Percentiles rank a stretch among this genome's conserved stretches.
Evolutionary conservation across 352 stramenopile species (phyloP).

Genomic region (Globisporangium ultimum): DNA sequence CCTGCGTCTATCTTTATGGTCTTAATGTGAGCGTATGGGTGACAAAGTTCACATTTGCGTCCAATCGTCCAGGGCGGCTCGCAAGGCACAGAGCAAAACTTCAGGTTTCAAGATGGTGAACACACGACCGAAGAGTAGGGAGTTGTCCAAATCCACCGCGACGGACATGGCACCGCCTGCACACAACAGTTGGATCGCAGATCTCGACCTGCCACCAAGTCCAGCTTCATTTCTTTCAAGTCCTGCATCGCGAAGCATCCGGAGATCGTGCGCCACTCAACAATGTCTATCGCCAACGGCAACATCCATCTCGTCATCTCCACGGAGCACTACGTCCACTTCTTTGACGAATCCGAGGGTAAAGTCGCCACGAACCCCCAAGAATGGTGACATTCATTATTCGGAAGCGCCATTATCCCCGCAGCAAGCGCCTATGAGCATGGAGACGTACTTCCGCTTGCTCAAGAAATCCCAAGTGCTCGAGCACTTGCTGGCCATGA

Average conservation of each 20-base stretch:
- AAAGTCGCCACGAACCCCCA: not conserved
- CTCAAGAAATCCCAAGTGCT: conserved; percentile 69
- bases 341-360: not conserved
- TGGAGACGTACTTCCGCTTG: conserved; percentile 62
- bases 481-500: conserved; percentile 46
- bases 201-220: conserved; percentile 1
- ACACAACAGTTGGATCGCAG: not conserved
- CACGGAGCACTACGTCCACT: too few species aligned
- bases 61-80: too few species aligned
- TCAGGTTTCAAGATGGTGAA: too few species aligned
- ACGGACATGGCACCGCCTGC: too few species aligned
- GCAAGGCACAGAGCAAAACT: too few species aligned
- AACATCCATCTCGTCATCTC: not conserved
- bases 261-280: conserved; percentile 28
- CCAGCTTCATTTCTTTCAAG: conserved; percentile 1
- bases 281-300: conserved; percentile 22
- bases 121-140: too few species aligned
- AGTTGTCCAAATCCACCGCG: too few species aligned
- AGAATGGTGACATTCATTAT: too few species aligned
- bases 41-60: too few species aligned
- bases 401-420: too few species aligned
- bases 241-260: conserved; percentile 7
- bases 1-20: too few species aligned
- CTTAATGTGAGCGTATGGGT: too few species aligned
- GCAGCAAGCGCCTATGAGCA: conserved; percentile 22